Conservation (phyloP, 306 rosid species). For the Parietaria judaica region DNA sequence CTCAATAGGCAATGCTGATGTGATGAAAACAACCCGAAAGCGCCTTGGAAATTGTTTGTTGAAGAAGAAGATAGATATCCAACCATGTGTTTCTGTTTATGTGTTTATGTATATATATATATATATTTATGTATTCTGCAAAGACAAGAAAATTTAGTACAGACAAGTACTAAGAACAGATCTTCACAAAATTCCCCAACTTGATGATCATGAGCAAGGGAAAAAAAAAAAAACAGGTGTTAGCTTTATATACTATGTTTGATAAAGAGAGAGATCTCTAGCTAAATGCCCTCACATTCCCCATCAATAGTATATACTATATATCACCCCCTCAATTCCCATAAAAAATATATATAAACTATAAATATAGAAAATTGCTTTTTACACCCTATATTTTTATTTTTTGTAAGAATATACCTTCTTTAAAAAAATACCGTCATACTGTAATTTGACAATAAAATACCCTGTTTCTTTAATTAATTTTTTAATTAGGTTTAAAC, state of each 20-base stretch:
- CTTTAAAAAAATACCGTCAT: too few relatives aligned
- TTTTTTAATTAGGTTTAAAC: too few relatives aligned
- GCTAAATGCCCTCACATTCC: constrained; percentile 54
- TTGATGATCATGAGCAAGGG: constrained; percentile 6
- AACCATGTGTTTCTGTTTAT: too few relatives aligned
- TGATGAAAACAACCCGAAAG: too few relatives aligned
- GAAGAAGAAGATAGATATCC: too few relatives aligned
- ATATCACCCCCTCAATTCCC: constrained; percentile 20
- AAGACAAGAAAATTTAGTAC: background rate
- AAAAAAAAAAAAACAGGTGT: background rate
- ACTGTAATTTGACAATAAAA: too few relatives aligned
- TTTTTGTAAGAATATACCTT: too few relatives aligned
- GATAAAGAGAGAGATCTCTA: constrained; percentile 24
- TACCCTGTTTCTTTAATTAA: too few relatives aligned
- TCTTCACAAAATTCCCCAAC: constrained; percentile 10
- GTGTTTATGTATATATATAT: too few relatives aligned
- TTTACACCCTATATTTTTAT: too few relatives aligned
- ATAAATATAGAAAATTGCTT: background rate
- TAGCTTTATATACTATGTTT: constrained; percentile 18
- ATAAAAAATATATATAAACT: constrained; percentile 13
- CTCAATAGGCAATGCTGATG: too few relatives aligned
- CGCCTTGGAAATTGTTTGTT: too few relatives aligned
- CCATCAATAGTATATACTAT: constrained; percentile 39
- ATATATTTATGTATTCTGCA: background rate
- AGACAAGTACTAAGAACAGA: background rate